Base-by-base conservation (phyloP, 2,329 filamentous ascomycete species). In the Colletotrichum plurivorum region DNA sequence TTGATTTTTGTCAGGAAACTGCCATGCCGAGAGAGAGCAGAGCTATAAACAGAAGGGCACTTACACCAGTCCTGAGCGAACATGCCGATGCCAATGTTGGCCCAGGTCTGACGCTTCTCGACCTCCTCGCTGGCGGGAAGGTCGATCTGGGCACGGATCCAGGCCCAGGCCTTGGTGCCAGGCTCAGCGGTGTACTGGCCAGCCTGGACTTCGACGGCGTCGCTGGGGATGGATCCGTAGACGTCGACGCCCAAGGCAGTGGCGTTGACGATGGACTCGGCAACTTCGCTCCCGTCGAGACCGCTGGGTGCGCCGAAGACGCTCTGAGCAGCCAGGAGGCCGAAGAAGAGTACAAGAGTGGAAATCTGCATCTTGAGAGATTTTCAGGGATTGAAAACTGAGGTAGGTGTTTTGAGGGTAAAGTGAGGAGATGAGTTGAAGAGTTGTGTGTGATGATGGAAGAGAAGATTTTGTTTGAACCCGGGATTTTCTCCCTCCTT, bases 121-220 rank as follows among this genome's bases (percentile, higher is more conserved):
- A 64, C 36, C 45, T 70, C 49, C 7, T 51, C 36, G 7, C 51
- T 56, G 27, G 27, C 20, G 13, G 54, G 46, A 8, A 73, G 70
- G 45, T 72, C 70, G 45, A 71, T 70, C 64, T 72, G 73, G 39
- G 71, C 71, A 25, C 71, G 63, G 45, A 74, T 74, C 71, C 71
- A 74, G 20, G 59, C 62, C 70, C 67, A 71, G 13, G 72, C 72
- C 41, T 71, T 65, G 15, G 70, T 67, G 31, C 70, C 71, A 4
- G 65, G 63, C 65, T 74, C 67, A 9, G 73, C 72, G 8, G 72
- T 73, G 41, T 67, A 72, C 49, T 72, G 70, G 4, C 71, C 72
- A 5, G 71, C 64, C 4, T 63, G 53, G 13, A 69, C 62, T 31
- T 64, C 46, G 36, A 71, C 64, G 46, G 70, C 73, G 36, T 75